These are phyloP conservation scores for Nitzschia putrida DNA, from an alignment of 108 stramenopile genomes.

Conservation along the genomic window DNA sequence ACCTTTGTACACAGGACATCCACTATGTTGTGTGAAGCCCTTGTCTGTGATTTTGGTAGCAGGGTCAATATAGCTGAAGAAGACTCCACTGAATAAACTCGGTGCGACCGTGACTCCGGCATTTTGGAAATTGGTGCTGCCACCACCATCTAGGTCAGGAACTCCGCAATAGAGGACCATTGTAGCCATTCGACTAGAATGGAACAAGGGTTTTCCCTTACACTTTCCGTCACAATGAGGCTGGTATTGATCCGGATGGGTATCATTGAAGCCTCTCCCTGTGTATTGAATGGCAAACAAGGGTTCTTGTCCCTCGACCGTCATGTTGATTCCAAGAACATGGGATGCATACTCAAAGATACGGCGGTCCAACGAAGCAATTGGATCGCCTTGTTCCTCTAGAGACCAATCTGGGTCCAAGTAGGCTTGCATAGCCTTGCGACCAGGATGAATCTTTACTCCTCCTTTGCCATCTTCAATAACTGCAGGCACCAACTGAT, in stretches of 20 bases:
- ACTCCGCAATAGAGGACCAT: conserved; percentile 86
- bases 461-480: conserved; percentile 82
- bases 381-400: conserved; percentile 47
- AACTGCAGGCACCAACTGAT: conserved; percentile 63
- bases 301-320: conserved; percentile 79
- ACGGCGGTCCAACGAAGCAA: conserved; percentile 53
- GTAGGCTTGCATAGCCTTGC: conserved; percentile 81
- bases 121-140: conserved; percentile 88
- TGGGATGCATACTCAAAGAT: conserved; percentile 79
- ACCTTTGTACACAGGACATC: conserved; percentile 91
- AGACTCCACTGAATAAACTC: conserved; percentile 68
- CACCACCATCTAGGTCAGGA: conserved; percentile 88
- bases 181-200: conserved; percentile 86
- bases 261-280: conserved; percentile 58
- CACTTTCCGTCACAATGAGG: conserved; percentile 85
- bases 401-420: conserved; percentile 57
- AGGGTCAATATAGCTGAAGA: conserved; percentile 84
- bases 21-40: conserved; percentile 63
- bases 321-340: conserved; percentile 63
- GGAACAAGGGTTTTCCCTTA: conserved; percentile 1
- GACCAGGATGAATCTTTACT: conserved; percentile 38
- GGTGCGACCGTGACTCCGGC: conserved; percentile 80
- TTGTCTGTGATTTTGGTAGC: conserved; percentile 58
- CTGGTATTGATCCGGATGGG: conserved; percentile 84
- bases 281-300: conserved; percentile 81